A percentile compares a stretch with the other conserved stretches of the same genome.
Evolutionary conservation across 768 basidiomycete species (phyloP).

Genomic region (Pilatotrama ljubarskyi): DNA sequence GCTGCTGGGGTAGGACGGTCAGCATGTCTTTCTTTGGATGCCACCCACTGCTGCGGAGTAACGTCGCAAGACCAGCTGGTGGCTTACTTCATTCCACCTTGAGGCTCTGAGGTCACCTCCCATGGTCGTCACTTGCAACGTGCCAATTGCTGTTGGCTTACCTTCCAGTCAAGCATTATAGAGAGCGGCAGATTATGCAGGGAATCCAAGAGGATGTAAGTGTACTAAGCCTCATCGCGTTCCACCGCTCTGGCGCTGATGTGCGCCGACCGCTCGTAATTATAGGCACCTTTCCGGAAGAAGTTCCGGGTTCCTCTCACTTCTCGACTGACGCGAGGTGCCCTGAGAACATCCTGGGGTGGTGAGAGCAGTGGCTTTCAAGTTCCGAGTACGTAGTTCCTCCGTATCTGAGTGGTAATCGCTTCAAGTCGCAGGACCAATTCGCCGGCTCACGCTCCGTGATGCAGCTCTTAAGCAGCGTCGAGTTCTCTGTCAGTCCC

Average conservation of each 20-base stretch:
- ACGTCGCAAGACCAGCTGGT: not conserved
- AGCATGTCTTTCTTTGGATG: not conserved
- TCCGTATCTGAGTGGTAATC: not conserved
- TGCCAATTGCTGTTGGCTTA: no score
- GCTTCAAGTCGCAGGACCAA: not conserved
- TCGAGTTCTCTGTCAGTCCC: not conserved
- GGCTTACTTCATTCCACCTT: no score
- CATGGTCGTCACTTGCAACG: no score
- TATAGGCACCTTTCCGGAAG: not conserved
- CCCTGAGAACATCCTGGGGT: not conserved
- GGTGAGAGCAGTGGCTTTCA: conserved; percentile 3
- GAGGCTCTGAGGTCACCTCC: no score
- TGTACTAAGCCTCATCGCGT: no score
- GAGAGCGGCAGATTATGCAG: no score
- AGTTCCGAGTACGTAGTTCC: not conserved
- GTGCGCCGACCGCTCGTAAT: not conserved
- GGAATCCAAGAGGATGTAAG: no score
- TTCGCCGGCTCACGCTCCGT: not conserved
- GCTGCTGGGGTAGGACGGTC: not conserved
- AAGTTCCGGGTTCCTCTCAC: not conserved
- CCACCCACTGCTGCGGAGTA: conserved; percentile 5
- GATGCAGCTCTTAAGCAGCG: not conserved
- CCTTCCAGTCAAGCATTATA: no score
- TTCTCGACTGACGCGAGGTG: not conserved
- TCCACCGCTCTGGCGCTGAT: not conserved